Evolutionary conservation across 2,329 filamentous ascomycete species (phyloP).

Genomic region (Pestalotiopsis sp.): DNA sequence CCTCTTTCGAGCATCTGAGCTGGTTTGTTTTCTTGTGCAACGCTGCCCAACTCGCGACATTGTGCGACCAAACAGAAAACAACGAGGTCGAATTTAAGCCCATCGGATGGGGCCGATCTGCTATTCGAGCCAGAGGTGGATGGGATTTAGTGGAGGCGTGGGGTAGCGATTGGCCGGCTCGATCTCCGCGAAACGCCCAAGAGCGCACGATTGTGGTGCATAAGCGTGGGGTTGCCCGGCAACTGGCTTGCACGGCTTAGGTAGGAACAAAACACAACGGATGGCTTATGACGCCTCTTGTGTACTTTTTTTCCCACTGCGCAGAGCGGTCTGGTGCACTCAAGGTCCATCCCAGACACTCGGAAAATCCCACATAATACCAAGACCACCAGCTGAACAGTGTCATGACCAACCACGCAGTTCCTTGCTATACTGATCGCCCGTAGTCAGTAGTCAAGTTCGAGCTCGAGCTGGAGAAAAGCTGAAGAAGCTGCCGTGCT

Average conservation of each 20-base stretch:
- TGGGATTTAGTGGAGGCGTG: background rate
- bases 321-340: background rate
- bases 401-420: background rate
- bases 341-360: background rate
- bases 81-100: background rate
- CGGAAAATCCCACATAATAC: background rate
- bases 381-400: background rate
- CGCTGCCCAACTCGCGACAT: background rate
- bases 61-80: background rate
- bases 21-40: background rate
- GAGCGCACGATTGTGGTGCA: background rate
- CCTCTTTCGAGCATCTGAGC: background rate
- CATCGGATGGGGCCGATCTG: background rate
- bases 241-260: background rate
- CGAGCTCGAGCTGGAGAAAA: background rate
- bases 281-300: background rate
- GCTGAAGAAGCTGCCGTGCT: background rate
- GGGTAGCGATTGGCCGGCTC: background rate
- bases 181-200: background rate
- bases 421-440: background rate
- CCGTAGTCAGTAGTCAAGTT: background rate
- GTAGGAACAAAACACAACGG: background rate
- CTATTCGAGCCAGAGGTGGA: background rate
- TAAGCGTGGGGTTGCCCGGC: background rate
- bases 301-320: background rate